Conservation (phyloP, 805 yeast species). For the Suhomyces faveliae region DNA sequence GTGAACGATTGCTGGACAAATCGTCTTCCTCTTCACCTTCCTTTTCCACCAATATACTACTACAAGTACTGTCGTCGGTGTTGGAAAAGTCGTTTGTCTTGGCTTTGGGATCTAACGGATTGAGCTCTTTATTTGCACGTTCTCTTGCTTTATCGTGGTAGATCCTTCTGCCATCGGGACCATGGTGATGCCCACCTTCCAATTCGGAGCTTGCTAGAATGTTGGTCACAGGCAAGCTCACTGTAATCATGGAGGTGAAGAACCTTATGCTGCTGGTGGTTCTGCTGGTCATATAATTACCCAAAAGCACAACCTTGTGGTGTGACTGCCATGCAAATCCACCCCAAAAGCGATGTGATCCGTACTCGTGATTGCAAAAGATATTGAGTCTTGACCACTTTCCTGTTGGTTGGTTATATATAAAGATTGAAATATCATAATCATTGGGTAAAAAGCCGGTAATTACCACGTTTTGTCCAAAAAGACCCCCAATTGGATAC, state of each 20-base stretch:
- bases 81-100: constrained; percentile 5
- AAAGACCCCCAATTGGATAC: constrained; percentile 59
- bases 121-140: background rate
- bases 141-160: constrained; percentile 5
- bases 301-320: constrained; percentile 65
- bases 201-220: constrained; percentile 44
- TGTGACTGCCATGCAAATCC: constrained; percentile 77
- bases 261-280: constrained; percentile 48
- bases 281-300: constrained; percentile 45
- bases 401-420: constrained; percentile 52
- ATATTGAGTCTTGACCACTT: constrained; percentile 65
- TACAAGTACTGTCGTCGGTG: constrained; percentile 12
- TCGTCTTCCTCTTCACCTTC: constrained; percentile 15
- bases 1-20: constrained; percentile 5
- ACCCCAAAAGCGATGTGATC: constrained; percentile 62
- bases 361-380: constrained; percentile 49
- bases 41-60: constrained; percentile 10
- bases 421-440: constrained; percentile 46
- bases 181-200: constrained; percentile 28
- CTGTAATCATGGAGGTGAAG: constrained; percentile 48
- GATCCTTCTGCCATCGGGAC: constrained; percentile 17
- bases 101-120: background rate
- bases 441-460: constrained; percentile 56
- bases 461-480: constrained; percentile 64
- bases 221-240: constrained; percentile 56